A percentile compares a stretch with the other conserved stretches of the same genome.
These are phyloP conservation scores for Protomyces arabidopsidicola DNA, from an alignment of 1,139 yeast species.

Conservation along the genomic window DNA sequence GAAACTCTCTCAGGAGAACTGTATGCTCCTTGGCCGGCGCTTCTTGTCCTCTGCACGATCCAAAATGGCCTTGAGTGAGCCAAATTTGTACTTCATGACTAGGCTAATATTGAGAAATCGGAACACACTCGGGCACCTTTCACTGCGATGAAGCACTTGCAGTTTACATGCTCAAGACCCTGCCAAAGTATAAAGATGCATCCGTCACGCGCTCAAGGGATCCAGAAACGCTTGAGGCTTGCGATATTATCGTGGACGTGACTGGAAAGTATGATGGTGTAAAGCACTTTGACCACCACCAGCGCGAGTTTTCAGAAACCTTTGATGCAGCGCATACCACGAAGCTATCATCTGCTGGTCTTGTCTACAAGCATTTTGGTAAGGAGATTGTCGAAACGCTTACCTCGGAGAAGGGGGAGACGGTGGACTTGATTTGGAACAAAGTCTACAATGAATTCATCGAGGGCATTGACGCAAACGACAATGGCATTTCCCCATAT, in stretches of 20 bases:
- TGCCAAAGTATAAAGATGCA: slow-evolving; percentile 67
- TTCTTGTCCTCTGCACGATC: neutral
- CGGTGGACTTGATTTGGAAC: slow-evolving; percentile 60
- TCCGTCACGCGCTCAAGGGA: slow-evolving; percentile 76
- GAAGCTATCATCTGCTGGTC: slow-evolving; percentile 88
- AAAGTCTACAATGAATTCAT: slow-evolving; percentile 78
- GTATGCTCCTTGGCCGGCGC: neutral
- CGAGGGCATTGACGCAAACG: slow-evolving; percentile 93
- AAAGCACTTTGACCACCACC: slow-evolving; percentile 94
- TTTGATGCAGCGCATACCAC: slow-evolving; percentile 54
- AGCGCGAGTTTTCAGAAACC: slow-evolving; percentile 67
- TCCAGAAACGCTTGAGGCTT: slow-evolving; percentile 72
- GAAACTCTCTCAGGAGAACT: neutral
- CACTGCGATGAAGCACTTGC: slow-evolving; percentile 99
- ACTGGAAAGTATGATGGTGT: slow-evolving; percentile 86
- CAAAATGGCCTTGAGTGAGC: neutral
- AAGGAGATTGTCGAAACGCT: slow-evolving; percentile 58
- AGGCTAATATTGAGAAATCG: slow-evolving; percentile 1
- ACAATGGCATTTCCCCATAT: slow-evolving; percentile 83
- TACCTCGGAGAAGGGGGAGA: slow-evolving; percentile 39
- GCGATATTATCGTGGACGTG: slow-evolving; percentile 93
- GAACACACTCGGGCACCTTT: slow-evolving; percentile 66
- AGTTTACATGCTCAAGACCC: slow-evolving; percentile 69
- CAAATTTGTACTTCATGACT: neutral
- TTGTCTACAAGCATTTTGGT: slow-evolving; percentile 81